phyloP scores from a whole-genome alignment of 192 early-diverging fungal species.

The Coemansia sp. region DNA sequence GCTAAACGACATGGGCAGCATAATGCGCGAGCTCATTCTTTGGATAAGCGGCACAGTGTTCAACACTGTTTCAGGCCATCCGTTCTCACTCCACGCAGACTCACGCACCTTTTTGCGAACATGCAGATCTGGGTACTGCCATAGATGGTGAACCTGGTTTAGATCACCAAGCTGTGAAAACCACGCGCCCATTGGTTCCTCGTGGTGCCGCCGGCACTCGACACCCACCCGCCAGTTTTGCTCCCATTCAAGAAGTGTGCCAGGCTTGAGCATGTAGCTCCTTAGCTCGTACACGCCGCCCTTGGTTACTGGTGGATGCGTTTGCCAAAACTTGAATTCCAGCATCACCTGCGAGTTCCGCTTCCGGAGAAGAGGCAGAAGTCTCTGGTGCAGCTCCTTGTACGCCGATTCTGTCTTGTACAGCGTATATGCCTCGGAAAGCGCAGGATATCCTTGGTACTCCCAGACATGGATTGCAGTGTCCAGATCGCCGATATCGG shows the following conservation, averaged over 20 bases:
- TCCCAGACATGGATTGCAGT: conserved; percentile 90
- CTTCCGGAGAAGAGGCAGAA: conserved; percentile 69
- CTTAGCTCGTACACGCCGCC: conserved; percentile 92
- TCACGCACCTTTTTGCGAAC: conserved; percentile 88
- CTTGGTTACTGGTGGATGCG: conserved; percentile 69
- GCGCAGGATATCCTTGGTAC: conserved; percentile 85
- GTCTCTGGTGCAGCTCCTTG: conserved; percentile 63
- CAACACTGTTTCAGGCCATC: conserved; percentile 89
- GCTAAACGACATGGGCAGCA: conserved; percentile 75
- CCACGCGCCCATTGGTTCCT: conserved; percentile 94
- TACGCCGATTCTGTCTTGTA: conserved; percentile 68
- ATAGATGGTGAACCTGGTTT: conserved; percentile 91
- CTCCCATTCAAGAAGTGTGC: conserved; percentile 91
- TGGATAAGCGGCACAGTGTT: conserved; percentile 86
- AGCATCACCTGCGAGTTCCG: conserved; percentile 84
- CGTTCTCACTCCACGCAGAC: conserved; percentile 89
- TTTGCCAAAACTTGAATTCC: conserved; percentile 91
- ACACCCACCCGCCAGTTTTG: conserved; percentile 85
- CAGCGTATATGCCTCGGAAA: conserved; percentile 63
- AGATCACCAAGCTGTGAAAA: conserved; percentile 88
- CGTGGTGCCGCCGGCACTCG: conserved; percentile 82
- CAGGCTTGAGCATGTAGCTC: conserved; percentile 85
- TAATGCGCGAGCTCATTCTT: conserved; percentile 77
- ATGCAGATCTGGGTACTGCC: conserved; percentile 87
- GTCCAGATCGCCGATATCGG: conserved; percentile 85